A percentile compares a stretch with the other conserved stretches of the same genome.
These are phyloP conservation scores for Fonsecaea multimorphosa DNA, from an alignment of 2,329 filamentous ascomycete genomes.

Conservation along the genomic window DNA sequence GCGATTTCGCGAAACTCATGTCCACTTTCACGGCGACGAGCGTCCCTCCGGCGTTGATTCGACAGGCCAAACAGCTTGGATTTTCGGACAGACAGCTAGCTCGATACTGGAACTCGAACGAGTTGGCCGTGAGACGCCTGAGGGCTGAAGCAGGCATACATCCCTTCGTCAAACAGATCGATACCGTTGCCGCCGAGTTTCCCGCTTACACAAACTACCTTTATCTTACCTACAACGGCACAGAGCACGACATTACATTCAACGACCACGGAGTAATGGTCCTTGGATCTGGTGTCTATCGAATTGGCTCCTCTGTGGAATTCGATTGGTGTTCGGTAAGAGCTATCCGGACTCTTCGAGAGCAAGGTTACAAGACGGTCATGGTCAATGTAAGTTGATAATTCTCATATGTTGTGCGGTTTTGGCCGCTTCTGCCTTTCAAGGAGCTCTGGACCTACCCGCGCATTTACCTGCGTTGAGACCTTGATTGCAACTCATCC, in stretches of 20 bases:
- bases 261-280: constrained; percentile 95
- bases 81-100: constrained; percentile 94
- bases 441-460: too few species aligned
- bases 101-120: constrained; percentile 92
- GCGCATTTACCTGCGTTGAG: too few species aligned
- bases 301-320: constrained; percentile 96
- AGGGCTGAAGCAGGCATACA: constrained; percentile 85
- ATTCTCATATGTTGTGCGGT: constrained; percentile 3
- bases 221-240: constrained; percentile 93
- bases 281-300: constrained; percentile 91
- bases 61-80: constrained; percentile 88
- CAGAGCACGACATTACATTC: constrained; percentile 81
- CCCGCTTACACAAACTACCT: constrained; percentile 94
- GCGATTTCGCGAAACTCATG: constrained; percentile 85
- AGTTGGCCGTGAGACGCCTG: constrained; percentile 82
- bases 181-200: constrained; percentile 97
- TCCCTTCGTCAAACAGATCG: constrained; percentile 96
- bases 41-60: constrained; percentile 69
- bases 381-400: constrained; percentile 77
- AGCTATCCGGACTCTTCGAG: constrained; percentile 86
- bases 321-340: constrained; percentile 99
- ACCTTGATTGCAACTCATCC: too few species aligned
- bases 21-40: constrained; percentile 70
- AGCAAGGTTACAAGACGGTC: constrained; percentile 86
- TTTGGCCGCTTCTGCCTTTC: too few species aligned